Evolutionary conservation across 768 basidiomycete species (phyloP).

Genomic region (Lactarius hengduanensis): DNA sequence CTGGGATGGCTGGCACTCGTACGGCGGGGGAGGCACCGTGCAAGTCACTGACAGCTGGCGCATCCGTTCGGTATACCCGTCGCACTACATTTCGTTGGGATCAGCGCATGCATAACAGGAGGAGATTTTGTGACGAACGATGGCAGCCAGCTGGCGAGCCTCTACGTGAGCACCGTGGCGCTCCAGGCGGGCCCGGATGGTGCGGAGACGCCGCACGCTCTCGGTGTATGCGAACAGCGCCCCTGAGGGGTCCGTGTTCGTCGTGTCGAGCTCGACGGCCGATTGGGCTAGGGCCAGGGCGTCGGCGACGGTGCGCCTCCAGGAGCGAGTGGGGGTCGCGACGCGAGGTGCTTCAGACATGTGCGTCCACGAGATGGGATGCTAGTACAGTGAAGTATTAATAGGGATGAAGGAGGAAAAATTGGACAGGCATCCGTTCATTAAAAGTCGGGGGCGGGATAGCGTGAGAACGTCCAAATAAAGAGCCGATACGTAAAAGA

Average conservation of each 20-base stretch:
- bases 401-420: not conserved
- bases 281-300: conserved; percentile 12
- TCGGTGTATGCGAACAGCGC: conserved; percentile 15
- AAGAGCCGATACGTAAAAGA: not conserved
- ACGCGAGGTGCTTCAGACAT: not conserved
- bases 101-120: not conserved
- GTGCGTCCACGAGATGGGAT: not conserved
- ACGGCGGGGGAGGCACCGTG: conserved; percentile 16
- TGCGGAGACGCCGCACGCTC: conserved; percentile 17
- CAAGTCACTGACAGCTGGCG: conserved; percentile 6
- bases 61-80: conserved; percentile 19
- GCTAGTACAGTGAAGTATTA: not conserved
- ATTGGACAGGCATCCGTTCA: not conserved
- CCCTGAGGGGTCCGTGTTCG: conserved; percentile 6
- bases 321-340: conserved; percentile 7
- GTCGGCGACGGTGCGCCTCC: conserved; percentile 19
- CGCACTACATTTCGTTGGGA: not conserved
- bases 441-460: not conserved
- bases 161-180: conserved; percentile 18
- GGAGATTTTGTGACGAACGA: conserved; percentile 1
- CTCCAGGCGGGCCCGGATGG: conserved; percentile 18
- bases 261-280: conserved; percentile 20
- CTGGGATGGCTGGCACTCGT: not conserved
- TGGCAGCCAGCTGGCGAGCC: conserved; percentile 6
- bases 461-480: not conserved